A percentile compares a stretch with the other conserved stretches of the same genome.
Evolutionary conservation across 176 grass and related monocot species (phyloP).

Genomic region (Aegilops bicornis): DNA sequence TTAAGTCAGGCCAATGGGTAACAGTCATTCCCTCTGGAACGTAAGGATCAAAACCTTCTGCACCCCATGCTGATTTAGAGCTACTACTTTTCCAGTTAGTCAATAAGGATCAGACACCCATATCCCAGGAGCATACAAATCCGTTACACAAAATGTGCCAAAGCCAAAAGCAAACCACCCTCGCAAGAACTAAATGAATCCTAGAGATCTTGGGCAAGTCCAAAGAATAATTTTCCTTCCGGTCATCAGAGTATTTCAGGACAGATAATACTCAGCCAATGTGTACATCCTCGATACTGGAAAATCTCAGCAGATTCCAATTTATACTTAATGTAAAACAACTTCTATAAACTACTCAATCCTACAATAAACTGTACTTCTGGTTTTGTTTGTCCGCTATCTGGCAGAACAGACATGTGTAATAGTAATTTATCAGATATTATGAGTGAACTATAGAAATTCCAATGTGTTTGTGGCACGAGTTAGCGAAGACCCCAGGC

Average conservation of each 20-base stretch:
- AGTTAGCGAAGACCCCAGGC: not conserved
- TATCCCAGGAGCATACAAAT: constrained; percentile 1
- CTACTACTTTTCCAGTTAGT: not conserved
- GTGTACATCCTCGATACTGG: not conserved
- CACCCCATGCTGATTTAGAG: not conserved
- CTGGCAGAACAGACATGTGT: not conserved
- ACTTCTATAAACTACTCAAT: not conserved
- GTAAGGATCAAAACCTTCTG: not conserved
- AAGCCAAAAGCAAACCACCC: not conserved
- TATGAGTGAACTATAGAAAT: not conserved
- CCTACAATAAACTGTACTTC: not conserved
- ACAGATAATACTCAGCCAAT: constrained; percentile 1
- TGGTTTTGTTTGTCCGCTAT: not conserved
- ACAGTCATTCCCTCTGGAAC: not conserved
- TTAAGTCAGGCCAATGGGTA: not conserved
- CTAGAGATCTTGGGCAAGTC: not conserved
- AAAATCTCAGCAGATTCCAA: not conserved
- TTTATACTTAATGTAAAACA: not conserved
- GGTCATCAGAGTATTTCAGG: not conserved
- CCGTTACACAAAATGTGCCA: not conserved
- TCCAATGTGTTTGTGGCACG: not conserved
- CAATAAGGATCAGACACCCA: constrained; percentile 2
- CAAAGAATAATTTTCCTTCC: not conserved
- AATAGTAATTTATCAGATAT: not conserved
- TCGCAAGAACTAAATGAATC: not conserved